Evolutionary conservation across 148 eudicot genomes (phyloP).

Genomic region (Pouteria glomerata): DNA sequence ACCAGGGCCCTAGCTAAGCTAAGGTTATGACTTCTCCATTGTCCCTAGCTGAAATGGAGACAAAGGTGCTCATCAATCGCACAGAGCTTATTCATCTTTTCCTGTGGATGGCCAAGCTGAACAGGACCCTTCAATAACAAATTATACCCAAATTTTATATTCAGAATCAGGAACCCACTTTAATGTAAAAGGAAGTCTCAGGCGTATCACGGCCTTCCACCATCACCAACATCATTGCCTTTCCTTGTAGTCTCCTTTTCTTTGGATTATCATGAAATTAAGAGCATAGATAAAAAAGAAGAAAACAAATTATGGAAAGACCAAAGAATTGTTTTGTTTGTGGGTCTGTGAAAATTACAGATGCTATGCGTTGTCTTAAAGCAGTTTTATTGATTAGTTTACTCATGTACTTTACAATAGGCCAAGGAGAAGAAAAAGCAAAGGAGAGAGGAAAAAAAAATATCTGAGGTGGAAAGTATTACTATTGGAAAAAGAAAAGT

Average conservation of each 20-base stretch:
- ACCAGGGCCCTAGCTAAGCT: constrained; percentile 45
- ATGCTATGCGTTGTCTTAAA: constrained; percentile 61
- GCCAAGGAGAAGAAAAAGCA: constrained; percentile 18
- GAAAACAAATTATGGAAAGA: constrained; percentile 31
- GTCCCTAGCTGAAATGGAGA: constrained; percentile 33
- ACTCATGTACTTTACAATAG: constrained; percentile 55
- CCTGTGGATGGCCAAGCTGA: constrained; percentile 27
- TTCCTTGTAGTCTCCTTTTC: constrained; percentile 32
- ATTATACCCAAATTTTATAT: constrained; percentile 16
- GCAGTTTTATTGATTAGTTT: constrained; percentile 43
- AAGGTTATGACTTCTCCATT: no score
- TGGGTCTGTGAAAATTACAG: constrained; percentile 39
- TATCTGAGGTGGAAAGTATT: constrained; percentile 30
- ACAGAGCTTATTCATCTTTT: constrained; percentile 15
- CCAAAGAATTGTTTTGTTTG: constrained; percentile 45
- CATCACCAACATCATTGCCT: constrained; percentile 19
- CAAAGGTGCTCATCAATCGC: constrained; percentile 34
- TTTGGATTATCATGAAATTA: constrained; percentile 34
- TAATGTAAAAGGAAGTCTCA: constrained; percentile 23
- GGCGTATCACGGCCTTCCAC: constrained; percentile 35
- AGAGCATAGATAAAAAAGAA: constrained; percentile 22
- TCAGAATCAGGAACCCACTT: constrained; percentile 55
- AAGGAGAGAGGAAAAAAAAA: constrained; percentile 24
- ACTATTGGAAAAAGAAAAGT: constrained; percentile 25
- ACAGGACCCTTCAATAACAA: constrained; percentile 39